A percentile compares a stretch with the other conserved stretches of the same genome.
phyloP scores from a whole-genome alignment of 176 grass and related monocot genomes.

The Rhynchospora breviuscula region DNA sequence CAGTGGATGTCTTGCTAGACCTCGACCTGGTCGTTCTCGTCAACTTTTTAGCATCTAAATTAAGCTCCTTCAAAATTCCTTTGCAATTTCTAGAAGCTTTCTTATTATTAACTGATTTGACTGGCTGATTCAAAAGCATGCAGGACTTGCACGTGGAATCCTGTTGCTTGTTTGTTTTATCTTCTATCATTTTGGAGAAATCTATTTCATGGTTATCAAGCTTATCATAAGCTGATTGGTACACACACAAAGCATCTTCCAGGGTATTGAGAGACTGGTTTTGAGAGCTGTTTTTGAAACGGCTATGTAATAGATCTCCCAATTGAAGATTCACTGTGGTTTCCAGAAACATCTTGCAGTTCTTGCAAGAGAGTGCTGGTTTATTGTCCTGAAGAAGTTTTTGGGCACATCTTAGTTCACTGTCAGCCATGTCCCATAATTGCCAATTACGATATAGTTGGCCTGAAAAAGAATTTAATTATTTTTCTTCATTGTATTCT shows the following conservation, averaged over 20 bases:
- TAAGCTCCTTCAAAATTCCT: neutral
- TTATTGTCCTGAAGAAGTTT: conserved; percentile 40
- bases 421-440: conserved; percentile 46
- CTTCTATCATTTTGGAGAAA: conserved; percentile 8
- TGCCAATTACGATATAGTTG: conserved; percentile 66
- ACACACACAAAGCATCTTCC: conserved; percentile 49
- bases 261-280: conserved; percentile 31
- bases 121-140: conserved; percentile 3
- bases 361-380: conserved; percentile 44
- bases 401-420: conserved; percentile 50
- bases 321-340: conserved; percentile 55
- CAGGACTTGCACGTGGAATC: neutral
- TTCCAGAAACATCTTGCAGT: conserved; percentile 44
- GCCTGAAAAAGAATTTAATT: conserved; percentile 44
- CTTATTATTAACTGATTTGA: neutral
- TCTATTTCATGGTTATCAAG: conserved; percentile 32
- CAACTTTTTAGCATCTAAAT: neutral
- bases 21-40: neutral
- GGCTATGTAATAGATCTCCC: conserved; percentile 54
- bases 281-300: conserved; percentile 44
- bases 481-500: neutral
- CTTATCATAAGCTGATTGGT: conserved; percentile 55
- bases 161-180: neutral
- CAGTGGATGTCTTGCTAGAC: conserved; percentile 6
- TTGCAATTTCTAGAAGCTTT: conserved; percentile 13